phyloP scores from a whole-genome alignment of 148 eudicot genomes.

The Fagopyrum homotropicum region DNA sequence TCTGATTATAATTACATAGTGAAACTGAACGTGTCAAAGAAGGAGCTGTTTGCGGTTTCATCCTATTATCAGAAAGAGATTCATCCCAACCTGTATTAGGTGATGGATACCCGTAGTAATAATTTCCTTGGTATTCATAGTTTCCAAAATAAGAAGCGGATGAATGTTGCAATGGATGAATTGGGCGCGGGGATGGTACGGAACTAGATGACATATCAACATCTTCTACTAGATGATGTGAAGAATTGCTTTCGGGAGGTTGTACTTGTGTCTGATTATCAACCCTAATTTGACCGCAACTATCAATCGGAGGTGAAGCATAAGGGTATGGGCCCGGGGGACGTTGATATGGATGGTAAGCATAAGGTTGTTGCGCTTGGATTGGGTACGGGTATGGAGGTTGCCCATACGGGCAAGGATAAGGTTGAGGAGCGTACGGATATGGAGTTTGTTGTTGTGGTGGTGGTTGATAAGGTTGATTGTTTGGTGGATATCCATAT shows the following conservation, averaged over 20 bases:
- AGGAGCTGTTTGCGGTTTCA: not conserved
- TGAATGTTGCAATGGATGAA: not conserved
- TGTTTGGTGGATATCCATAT: not conserved
- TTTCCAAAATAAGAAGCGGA: not conserved
- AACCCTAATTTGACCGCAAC: not conserved
- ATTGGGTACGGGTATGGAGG: constrained; percentile 9
- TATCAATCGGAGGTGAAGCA: not conserved
- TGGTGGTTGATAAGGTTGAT: constrained; percentile 8
- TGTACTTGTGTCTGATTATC: not conserved
- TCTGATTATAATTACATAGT: not conserved
- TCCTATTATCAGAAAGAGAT: constrained; percentile 4
- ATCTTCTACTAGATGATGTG: too few relatives aligned
- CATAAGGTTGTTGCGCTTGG: not conserved
- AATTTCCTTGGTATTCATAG: constrained; percentile 6
- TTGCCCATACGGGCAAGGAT: not conserved
- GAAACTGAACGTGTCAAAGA: constrained; percentile 13
- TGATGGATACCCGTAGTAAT: constrained; percentile 4
- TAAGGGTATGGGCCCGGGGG: not conserved
- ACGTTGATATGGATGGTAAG: constrained; percentile 5
- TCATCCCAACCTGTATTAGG: not conserved
- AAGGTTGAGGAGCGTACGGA: constrained; percentile 3
- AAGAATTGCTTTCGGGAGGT: not conserved
- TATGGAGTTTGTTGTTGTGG: not conserved
- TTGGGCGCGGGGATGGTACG: too few relatives aligned
- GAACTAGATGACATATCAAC: too few relatives aligned